Conservation (phyloP, 176 grass and related monocot species). For the Musa itinerans region DNA sequence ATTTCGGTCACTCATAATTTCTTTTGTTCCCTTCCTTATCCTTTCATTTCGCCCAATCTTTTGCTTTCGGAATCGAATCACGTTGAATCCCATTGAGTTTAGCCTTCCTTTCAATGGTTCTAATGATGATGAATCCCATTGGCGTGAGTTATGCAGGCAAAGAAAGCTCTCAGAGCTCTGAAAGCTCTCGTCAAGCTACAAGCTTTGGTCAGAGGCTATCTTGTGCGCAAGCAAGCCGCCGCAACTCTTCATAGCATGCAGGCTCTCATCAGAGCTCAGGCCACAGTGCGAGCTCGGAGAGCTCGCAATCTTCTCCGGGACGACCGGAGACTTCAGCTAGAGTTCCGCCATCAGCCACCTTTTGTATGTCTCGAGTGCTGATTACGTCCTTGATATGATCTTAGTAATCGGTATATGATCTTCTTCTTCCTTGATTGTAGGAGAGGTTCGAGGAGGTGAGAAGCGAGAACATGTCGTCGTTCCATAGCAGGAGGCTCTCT, state of each 20-base stretch:
- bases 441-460: constrained; percentile 74
- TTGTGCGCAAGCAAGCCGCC: constrained; percentile 66
- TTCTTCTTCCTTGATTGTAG: constrained; percentile 25
- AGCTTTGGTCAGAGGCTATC: constrained; percentile 77
- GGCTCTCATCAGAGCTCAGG: constrained; percentile 78
- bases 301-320: constrained; percentile 24
- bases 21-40: background rate
- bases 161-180: constrained; percentile 79
- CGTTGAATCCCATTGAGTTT: background rate
- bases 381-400: background rate
- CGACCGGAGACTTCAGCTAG: constrained; percentile 28
- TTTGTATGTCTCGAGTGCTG: constrained; percentile 35
- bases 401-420: background rate
- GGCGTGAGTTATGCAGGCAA: constrained; percentile 30
- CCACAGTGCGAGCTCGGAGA: constrained; percentile 54
- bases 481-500: constrained; percentile 63
- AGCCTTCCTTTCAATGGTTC: too few relatives aligned
- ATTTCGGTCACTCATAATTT: background rate
- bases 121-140: too few relatives aligned
- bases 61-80: background rate
- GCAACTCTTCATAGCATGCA: constrained; percentile 86
- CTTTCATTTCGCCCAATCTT: background rate
- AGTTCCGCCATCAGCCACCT: constrained; percentile 44
- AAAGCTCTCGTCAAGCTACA: constrained; percentile 93
- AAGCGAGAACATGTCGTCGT: constrained; percentile 47